Base-by-base conservation (phyloP, 768 basidiomycete genomes). In the Auriscalpium microsporum region DNA sequence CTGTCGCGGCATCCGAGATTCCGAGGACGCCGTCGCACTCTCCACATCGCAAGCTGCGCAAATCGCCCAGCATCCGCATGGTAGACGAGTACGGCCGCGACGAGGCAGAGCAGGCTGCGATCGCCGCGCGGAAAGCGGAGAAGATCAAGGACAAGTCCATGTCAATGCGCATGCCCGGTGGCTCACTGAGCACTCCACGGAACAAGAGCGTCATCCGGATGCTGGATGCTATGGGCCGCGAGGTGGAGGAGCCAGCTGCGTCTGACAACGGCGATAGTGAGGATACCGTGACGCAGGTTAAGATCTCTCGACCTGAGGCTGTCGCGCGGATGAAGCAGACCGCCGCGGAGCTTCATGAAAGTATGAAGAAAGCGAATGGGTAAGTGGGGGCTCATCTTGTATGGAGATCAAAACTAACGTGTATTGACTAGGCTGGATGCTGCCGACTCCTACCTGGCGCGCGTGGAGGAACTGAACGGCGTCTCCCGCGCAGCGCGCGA, bases 151-250 rank as follows among this genome's bases (percentile, higher is more conserved):
- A 71, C 37, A 55, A 55, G 19, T 64, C 60, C 19, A 53, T 35
- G 47, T 58, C 62, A 35, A 55, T 42, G 45, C 55, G 45, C 34
- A 53, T 56, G 56, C 52, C 56, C 21, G 52, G 45, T 10, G 57
- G 57, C n/a, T 44, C 65, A 8, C 63, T 60, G 47, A 47, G 52
- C 28, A 64, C 50, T 9, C 60, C 68, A 50, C 66, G 67, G 10
- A 76, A 61, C 51, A 75, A 66, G 61, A 78, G 73, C 58, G 62
- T 67, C 23, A 72, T 87, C 50, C 78, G 84, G 45, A 70, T 88
- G 36, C 76, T 87, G 44, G 86, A 90, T 64, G 83, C 83, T 6
- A 82, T 85, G 78, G 87, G 86, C 8, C 76, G 72, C 52, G 80
- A 83, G 60, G 71, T 86, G 14, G 73, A 77, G 52, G 72, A 71